Conservation (phyloP, 306 rosid species). For the Elaeagnus macrophylla region DNA sequence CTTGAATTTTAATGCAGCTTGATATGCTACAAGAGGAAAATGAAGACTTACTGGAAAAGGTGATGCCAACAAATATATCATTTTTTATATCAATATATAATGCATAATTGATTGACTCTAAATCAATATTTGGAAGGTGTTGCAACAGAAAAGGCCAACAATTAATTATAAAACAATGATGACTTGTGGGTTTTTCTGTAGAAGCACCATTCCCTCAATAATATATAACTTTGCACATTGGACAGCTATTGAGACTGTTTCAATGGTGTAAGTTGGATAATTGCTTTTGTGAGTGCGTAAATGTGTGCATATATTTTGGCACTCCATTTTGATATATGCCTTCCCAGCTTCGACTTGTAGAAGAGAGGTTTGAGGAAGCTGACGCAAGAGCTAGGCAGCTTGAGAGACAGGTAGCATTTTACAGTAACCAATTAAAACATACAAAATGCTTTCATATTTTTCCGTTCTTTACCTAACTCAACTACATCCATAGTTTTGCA, state of each 20-base stretch:
- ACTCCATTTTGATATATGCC: conserved; percentile 37
- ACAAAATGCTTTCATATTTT: neutral
- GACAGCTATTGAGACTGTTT: neutral
- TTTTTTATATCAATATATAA: conserved; percentile 9
- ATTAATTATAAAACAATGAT: conserved; percentile 2
- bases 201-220: neutral
- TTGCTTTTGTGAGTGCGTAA: neutral
- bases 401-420: conserved; percentile 70
- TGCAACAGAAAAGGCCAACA: conserved; percentile 1
- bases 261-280: conserved; percentile 4
- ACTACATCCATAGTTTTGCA: neutral
- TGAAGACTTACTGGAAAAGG: conserved; percentile 75
- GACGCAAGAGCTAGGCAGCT: conserved; percentile 83
- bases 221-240: neutral
- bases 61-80: conserved; percentile 37
- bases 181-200: neutral
- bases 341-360: conserved; percentile 93
- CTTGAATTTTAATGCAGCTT: conserved; percentile 65
- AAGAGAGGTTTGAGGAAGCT: conserved; percentile 80
- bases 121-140: neutral
- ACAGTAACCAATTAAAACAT: neutral
- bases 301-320: conserved; percentile 12
- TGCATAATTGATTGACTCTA: conserved; percentile 13
- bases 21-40: conserved; percentile 98
- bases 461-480: neutral